Evolutionary conservation across 1,284 basidiomycete species (phyloP).

Genomic region (Ganoderma sinense): DNA sequence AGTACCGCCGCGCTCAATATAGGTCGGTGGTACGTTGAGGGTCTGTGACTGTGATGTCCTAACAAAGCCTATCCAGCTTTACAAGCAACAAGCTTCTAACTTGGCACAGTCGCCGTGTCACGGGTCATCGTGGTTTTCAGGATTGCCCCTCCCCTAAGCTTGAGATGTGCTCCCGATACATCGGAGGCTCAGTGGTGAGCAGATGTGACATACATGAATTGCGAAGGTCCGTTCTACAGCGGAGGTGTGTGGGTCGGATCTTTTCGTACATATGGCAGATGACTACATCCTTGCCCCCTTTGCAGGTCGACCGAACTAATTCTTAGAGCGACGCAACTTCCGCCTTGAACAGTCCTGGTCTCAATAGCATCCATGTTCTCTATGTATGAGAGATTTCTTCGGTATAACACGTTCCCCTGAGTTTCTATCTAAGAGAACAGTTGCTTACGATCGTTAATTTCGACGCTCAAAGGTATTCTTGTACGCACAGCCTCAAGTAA

Average conservation of each 20-base stretch:
- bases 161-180: background rate
- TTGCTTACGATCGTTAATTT: background rate
- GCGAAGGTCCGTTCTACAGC: background rate
- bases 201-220: background rate
- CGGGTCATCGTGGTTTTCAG: background rate
- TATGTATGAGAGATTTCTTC: background rate
- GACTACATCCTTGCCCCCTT: background rate
- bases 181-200: background rate
- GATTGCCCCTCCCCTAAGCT: background rate
- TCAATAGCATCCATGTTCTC: background rate
- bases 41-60: background rate
- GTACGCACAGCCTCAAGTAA: background rate
- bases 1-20: background rate
- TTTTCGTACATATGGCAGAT: background rate
- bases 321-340: background rate
- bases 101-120: background rate
- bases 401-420: background rate
- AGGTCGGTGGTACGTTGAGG: background rate
- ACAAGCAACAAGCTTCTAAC: too few species aligned
- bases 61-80: too few species aligned
- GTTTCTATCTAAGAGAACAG: background rate
- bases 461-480: background rate
- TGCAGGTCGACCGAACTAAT: background rate
- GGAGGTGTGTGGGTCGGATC: background rate
- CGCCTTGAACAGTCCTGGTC: background rate